phyloP scores from a whole-genome alignment of 495 filamentous ascomycete species.

The Aspergillus kassunensis region DNA sequence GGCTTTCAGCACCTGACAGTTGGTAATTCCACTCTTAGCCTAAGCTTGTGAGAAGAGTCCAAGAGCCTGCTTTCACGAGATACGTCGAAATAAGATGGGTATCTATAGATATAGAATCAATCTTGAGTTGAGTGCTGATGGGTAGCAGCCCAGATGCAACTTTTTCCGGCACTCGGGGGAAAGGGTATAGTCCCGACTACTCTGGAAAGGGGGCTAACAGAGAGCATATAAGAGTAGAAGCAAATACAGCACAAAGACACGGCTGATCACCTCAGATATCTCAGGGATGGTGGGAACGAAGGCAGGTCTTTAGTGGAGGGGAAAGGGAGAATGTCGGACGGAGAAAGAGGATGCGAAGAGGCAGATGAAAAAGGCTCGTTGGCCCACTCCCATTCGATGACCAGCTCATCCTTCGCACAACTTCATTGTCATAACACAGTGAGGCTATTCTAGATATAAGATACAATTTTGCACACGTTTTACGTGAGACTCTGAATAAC shows the following conservation, averaged over 20 bases:
- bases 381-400: slow-evolving; percentile 10
- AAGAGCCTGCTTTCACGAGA: neutral
- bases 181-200: neutral
- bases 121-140: neutral
- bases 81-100: neutral
- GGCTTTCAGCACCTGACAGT: neutral
- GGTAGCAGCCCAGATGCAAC: slow-evolving; percentile 1
- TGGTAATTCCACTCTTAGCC: neutral
- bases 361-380: slow-evolving; percentile 5
- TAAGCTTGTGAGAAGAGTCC: neutral
- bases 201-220: neutral
- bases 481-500: neutral
- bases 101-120: neutral
- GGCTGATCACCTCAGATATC: neutral
- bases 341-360: slow-evolving; percentile 6
- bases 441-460: no score
- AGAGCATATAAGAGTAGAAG: neutral
- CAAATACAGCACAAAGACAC: neutral
- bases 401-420: slow-evolving; percentile 5
- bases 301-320: neutral
- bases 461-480: neutral
- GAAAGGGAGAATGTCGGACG: slow-evolving; percentile 5
- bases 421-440: slow-evolving; percentile 5
- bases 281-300: neutral
- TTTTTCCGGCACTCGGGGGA: neutral